Evolutionary conservation across 176 grass and related monocot genomes (phyloP), one percentile per base, ranked within the genome.

Genomic region (Paspalum vaginatum): DNA sequence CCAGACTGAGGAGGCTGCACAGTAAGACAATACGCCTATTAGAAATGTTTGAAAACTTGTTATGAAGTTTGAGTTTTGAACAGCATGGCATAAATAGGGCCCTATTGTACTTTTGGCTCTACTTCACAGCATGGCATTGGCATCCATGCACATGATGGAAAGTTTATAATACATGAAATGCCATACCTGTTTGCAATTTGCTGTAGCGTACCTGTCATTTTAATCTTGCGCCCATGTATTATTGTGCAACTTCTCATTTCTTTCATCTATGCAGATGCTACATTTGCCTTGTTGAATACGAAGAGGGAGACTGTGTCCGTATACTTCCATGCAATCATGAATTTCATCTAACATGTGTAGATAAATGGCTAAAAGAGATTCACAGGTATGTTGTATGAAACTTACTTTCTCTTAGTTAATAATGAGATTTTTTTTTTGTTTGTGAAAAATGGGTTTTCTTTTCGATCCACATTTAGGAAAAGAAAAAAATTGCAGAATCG

Each of bases 291-390:
- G 86, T 95, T 83, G 96, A 99, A 89, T 99, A 99, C 78, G 96
- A 93, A 72, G 96, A 93, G 84, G 96, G 93, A 85, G 96, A 99
- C 60, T 85, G 76, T 64, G 76, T 99, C 51, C 90, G 96, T 51
- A 85, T 99, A 79, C 85, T 95, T 40, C 96, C 96, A 37, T 99
- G 93, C 76, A 93, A 85, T 88, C 96, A 99, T 74, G 96, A 99
- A 58, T 99, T 99, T 85, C 96, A 99, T 89, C 81, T 89, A 84
- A 88, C 90, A 70, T 99, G 96, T 91, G 88, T 95, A 91, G 96
- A 99, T 77, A 99, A 99, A 88, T 99, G 92, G 96, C 76, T 99
- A 70, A 99, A 95, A 89, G 96, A 99, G 73, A 95, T 95, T 84
- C 96, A 99, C 78, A 95, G 96, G 96, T 99, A 93, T 80, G 60